These are phyloP conservation scores for Colletotrichum sp. DNA, from an alignment of 2,329 filamentous ascomycete genomes.

Conservation along the genomic window DNA sequence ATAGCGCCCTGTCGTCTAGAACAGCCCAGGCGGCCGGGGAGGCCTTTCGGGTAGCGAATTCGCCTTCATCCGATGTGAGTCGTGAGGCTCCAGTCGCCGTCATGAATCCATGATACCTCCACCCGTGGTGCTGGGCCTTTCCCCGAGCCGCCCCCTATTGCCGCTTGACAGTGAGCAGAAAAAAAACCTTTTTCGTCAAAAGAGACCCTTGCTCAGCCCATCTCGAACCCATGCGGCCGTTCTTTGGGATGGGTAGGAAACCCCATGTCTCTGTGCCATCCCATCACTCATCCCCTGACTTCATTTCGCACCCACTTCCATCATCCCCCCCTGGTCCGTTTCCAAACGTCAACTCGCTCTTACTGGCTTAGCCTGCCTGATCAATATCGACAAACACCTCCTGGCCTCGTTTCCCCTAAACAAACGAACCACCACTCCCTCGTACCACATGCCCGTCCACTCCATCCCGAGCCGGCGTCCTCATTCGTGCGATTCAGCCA, in stretches of 20 bases:
- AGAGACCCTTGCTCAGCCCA: not conserved
- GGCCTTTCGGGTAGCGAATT: not conserved
- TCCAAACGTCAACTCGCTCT: constrained; percentile 9
- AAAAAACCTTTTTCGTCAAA: not conserved
- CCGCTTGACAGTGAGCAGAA: not conserved
- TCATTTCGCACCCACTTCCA: constrained; percentile 8
- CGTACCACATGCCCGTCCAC: not conserved
- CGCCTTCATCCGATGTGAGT: not conserved
- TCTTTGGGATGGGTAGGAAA: not conserved
- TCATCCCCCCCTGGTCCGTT: not conserved
- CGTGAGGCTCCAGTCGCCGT: not conserved
- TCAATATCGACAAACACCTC: not conserved
- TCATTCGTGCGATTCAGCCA: constrained; percentile 7
- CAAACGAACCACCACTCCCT: not conserved
- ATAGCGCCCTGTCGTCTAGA: not conserved
- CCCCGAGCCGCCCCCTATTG: not conserved
- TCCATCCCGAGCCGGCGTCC: not conserved
- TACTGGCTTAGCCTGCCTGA: not conserved
- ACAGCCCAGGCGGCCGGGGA: not conserved
- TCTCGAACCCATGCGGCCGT: not conserved
- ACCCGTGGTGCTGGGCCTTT: constrained; percentile 4
- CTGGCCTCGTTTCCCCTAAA: constrained; percentile 13
- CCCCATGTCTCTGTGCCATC: not conserved
- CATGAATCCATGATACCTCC: not conserved
- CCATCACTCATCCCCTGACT: constrained; percentile 2